Evolutionary conservation across 2,329 filamentous ascomycete species (phyloP).

Genomic region (Colletotrichum brevisporum): DNA sequence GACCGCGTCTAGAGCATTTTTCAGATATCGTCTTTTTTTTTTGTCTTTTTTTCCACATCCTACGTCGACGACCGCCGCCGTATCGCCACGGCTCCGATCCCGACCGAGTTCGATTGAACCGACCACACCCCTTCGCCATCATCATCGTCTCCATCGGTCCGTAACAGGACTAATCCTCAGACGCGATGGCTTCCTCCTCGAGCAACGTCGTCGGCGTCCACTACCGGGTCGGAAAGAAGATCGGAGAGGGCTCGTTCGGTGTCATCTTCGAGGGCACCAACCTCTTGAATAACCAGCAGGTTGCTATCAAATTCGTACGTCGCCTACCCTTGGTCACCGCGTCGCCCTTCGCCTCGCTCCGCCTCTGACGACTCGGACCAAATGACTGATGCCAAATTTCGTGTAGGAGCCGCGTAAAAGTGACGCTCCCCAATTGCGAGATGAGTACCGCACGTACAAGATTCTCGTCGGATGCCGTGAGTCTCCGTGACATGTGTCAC

Average conservation of each 20-base stretch:
- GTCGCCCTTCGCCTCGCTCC: constrained; percentile 1
- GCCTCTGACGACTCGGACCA: not conserved
- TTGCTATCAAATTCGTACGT: constrained; percentile 98
- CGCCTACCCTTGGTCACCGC: constrained; percentile 21
- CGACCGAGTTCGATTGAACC: constrained; percentile 24
- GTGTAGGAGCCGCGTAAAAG: constrained; percentile 96
- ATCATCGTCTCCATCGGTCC: constrained; percentile 39
- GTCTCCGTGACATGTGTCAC: constrained; percentile 56
- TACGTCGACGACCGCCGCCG: constrained; percentile 3
- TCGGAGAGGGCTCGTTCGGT: constrained; percentile 97
- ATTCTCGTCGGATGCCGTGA: constrained; percentile 98
- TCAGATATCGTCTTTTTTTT: constrained; percentile 31
- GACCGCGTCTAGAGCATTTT: constrained; percentile 26
- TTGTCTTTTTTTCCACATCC: constrained; percentile 5
- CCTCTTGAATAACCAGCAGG: constrained; percentile 98
- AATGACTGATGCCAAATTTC: constrained; percentile 29
- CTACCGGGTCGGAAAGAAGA: constrained; percentile 99
- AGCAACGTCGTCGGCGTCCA: constrained; percentile 99
- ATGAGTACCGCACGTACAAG: constrained; percentile 99
- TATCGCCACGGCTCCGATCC: constrained; percentile 27
- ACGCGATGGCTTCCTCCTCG: constrained; percentile 84
- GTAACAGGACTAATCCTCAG: constrained; percentile 43
- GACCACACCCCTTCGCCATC: constrained; percentile 15
- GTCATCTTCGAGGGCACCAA: constrained; percentile 99
- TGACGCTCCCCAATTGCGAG: constrained; percentile 95